phyloP scores from a whole-genome alignment of 1,139 yeast genomes.

The Spathaspora sp. region DNA sequence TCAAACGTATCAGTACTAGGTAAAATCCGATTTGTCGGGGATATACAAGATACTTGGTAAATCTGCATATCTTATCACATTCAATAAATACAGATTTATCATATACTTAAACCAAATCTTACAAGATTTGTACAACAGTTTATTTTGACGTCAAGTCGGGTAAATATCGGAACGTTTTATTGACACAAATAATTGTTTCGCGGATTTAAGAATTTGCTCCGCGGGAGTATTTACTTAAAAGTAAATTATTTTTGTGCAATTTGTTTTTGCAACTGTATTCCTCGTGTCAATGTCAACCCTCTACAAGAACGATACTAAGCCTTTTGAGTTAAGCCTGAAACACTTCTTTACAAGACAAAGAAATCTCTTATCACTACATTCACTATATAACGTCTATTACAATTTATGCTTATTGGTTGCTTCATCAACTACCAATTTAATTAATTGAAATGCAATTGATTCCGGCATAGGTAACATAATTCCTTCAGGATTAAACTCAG shows the following conservation, averaged over 20 bases:
- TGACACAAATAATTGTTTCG: background rate
- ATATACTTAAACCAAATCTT: too few species aligned
- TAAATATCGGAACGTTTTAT: background rate
- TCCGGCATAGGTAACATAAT: slow-evolving; percentile 42
- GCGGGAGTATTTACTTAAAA: background rate
- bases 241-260: background rate
- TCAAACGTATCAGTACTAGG: too few species aligned
- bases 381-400: slow-evolving; percentile 2
- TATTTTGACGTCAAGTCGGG: too few species aligned
- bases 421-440: slow-evolving; percentile 47
- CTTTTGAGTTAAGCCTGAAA: background rate
- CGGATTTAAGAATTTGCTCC: background rate
- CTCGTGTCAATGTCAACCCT: background rate
- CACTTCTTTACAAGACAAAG: background rate
- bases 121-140: too few species aligned
- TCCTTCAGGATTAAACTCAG: slow-evolving; percentile 37
- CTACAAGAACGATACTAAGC: too few species aligned
- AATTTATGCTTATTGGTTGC: slow-evolving; percentile 15
- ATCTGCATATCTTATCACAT: too few species aligned
- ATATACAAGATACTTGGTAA: too few species aligned
- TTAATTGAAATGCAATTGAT: slow-evolving; percentile 43
- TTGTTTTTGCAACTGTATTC: background rate
- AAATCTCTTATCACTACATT: background rate
- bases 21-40: too few species aligned
- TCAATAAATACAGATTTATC: too few species aligned